Evolutionary conservation across 176 grass and related monocot genomes (phyloP).

Genomic region (Raddia guianensis): DNA sequence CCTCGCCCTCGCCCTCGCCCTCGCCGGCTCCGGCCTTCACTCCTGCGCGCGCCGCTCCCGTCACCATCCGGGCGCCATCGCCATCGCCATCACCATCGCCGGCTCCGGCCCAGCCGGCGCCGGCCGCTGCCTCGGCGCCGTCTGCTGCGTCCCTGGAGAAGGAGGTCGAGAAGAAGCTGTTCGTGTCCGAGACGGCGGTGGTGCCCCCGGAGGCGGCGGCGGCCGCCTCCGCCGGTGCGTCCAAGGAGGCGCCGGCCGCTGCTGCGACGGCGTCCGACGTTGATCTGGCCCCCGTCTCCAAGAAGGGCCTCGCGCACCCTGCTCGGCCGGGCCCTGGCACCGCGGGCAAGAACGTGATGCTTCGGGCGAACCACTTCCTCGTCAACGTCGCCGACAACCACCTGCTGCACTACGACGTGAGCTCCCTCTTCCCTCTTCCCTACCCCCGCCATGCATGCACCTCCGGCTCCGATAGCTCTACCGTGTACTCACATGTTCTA

Average conservation of each 20-base stretch:
- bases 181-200: slow-evolving; percentile 53
- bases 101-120: neutral
- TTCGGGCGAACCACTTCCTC: slow-evolving; percentile 83
- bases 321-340: slow-evolving; percentile 40
- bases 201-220: slow-evolving; percentile 8
- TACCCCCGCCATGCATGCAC: too few relatives aligned
- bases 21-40: neutral
- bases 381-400: slow-evolving; percentile 63
- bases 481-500: neutral
- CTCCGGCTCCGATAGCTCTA: too few relatives aligned
- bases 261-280: neutral
- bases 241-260: neutral
- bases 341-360: slow-evolving; percentile 42
- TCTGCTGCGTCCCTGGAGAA: slow-evolving; percentile 31
- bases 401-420: slow-evolving; percentile 84
- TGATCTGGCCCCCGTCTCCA: slow-evolving; percentile 53
- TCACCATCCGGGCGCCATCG: neutral
- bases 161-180: slow-evolving; percentile 52
- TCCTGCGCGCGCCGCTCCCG: neutral
- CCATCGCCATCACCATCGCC: neutral
- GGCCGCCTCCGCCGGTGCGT: neutral
- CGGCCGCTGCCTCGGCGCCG: neutral
- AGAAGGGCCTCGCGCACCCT: slow-evolving; percentile 47
- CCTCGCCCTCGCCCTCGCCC: neutral
- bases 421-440: neutral